These are phyloP conservation scores for Apiospora phragmitis DNA, from an alignment of 2,329 filamentous ascomycete genomes.

Conservation along the genomic window DNA sequence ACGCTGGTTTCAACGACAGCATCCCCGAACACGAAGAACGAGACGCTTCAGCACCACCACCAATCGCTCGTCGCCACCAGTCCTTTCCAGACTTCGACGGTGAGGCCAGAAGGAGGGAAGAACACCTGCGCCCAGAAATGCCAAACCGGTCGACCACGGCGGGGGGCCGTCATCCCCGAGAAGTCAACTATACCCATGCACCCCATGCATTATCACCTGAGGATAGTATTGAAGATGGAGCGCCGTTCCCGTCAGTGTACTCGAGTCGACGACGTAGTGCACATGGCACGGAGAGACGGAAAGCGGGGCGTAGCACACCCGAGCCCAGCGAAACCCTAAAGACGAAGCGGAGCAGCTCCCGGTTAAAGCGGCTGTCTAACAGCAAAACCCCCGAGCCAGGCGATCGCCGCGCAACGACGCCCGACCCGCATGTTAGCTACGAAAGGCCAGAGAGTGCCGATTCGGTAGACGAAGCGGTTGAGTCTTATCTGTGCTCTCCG, in stretches of 20 bases:
- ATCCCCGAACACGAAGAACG: constrained; percentile 43
- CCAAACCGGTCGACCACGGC: constrained; percentile 25
- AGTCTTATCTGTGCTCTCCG: constrained; percentile 79
- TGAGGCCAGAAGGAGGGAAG: constrained; percentile 28
- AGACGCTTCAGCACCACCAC: constrained; percentile 16
- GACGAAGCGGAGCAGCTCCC: constrained; percentile 57
- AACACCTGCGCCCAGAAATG: constrained; percentile 30
- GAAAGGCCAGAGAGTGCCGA: constrained; percentile 78
- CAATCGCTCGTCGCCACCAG: constrained; percentile 22
- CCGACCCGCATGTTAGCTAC: constrained; percentile 54
- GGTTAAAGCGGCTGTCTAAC: constrained; percentile 57
- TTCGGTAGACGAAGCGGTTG: constrained; percentile 85
- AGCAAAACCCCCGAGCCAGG: constrained; percentile 36
- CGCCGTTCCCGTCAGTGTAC: constrained; percentile 68
- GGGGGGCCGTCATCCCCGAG: constrained; percentile 22
- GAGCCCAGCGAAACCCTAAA: constrained; percentile 46
- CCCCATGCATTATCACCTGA: constrained; percentile 25
- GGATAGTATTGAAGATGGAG: constrained; percentile 58
- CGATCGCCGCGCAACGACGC: constrained; percentile 29
- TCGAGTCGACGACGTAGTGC: constrained; percentile 57
- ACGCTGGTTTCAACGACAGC: constrained; percentile 33
- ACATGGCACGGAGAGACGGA: constrained; percentile 45
- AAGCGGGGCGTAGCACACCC: constrained; percentile 49
- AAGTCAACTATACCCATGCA: constrained; percentile 24
- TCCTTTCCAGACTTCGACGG: constrained; percentile 24